Conservation (phyloP, 257 asterid genomes). For the Forsythia suspensa region DNA sequence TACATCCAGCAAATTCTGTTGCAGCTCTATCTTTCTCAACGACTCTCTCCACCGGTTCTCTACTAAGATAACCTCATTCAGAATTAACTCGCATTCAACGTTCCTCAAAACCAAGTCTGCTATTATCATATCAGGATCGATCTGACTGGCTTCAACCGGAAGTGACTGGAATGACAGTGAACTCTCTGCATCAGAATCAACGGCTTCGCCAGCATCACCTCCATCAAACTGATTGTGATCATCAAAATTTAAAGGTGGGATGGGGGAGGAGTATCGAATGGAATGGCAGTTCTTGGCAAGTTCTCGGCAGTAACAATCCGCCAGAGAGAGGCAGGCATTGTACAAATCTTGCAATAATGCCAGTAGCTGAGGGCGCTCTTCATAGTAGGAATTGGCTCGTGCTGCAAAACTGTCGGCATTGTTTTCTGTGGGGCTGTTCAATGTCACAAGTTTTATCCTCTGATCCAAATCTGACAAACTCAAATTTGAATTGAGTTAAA, state of each 20-base stretch:
- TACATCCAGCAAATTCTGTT: conserved; percentile 80
- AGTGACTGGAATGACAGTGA: conserved; percentile 21
- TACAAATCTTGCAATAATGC: conserved; percentile 73
- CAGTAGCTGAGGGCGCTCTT: conserved; percentile 82
- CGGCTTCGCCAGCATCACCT: conserved; percentile 41
- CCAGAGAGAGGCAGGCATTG: conserved; percentile 75
- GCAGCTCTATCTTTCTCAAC: conserved; percentile 70
- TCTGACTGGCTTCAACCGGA: neutral
- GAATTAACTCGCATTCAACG: conserved; percentile 58
- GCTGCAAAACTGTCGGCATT: conserved; percentile 65
- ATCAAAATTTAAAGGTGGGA: conserved; percentile 33
- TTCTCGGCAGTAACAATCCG: conserved; percentile 78
- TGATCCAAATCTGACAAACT: conserved; percentile 73
- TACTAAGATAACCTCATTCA: conserved; percentile 49
- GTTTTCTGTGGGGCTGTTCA: conserved; percentile 38
- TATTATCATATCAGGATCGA: conserved; percentile 55
- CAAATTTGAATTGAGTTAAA: neutral
- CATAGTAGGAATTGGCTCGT: conserved; percentile 79
- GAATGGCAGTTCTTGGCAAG: conserved; percentile 57
- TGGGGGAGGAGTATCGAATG: conserved; percentile 55
- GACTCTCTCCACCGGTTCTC: conserved; percentile 62
- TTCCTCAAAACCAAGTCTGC: conserved; percentile 72
- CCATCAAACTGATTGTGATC: conserved; percentile 37
- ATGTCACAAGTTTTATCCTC: conserved; percentile 60
- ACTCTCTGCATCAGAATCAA: conserved; percentile 85